Evolutionary conservation across 139 green algal genomes (phyloP).

Genomic region (Micractinium sp.): DNA sequence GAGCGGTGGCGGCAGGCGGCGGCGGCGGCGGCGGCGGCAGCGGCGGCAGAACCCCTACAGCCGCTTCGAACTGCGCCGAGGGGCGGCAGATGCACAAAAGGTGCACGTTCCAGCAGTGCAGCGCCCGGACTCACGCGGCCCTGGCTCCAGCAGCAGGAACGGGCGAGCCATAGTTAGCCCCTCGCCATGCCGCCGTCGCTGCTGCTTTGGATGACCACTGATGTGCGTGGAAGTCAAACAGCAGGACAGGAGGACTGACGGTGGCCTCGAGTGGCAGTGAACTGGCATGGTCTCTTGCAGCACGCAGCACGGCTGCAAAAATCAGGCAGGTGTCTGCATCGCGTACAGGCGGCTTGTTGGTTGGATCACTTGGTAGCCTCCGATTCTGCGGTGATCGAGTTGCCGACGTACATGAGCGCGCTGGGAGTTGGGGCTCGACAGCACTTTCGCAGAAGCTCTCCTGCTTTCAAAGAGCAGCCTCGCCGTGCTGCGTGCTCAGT

Average conservation of each 20-base stretch:
- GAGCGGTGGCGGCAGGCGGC: background rate
- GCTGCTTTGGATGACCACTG: too few relatives aligned
- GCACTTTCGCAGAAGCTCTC: too few relatives aligned
- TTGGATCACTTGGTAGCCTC: background rate
- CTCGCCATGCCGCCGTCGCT: too few relatives aligned
- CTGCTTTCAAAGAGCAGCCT: too few relatives aligned
- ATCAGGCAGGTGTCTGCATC: background rate
- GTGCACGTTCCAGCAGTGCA: background rate
- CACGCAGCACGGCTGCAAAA: background rate
- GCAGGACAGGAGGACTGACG: background rate
- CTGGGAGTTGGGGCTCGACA: background rate
- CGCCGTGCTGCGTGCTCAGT: too few relatives aligned
- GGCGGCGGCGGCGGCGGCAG: background rate
- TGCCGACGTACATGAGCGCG: too few relatives aligned
- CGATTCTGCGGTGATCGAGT: too few relatives aligned
- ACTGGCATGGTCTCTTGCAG: too few relatives aligned
- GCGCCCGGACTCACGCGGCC: background rate
- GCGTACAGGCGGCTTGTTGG: background rate
- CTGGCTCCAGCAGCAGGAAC: conserved; percentile 19
- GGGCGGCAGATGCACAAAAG: background rate
- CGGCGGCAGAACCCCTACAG: background rate
- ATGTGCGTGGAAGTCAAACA: background rate
- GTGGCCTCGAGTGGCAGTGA: too few relatives aligned
- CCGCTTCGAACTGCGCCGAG: background rate
- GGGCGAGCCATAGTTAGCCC: background rate